These are phyloP conservation scores for Aspergillus flavus DNA, from an alignment of 2,329 filamentous ascomycete genomes.

Conservation along the genomic window DNA sequence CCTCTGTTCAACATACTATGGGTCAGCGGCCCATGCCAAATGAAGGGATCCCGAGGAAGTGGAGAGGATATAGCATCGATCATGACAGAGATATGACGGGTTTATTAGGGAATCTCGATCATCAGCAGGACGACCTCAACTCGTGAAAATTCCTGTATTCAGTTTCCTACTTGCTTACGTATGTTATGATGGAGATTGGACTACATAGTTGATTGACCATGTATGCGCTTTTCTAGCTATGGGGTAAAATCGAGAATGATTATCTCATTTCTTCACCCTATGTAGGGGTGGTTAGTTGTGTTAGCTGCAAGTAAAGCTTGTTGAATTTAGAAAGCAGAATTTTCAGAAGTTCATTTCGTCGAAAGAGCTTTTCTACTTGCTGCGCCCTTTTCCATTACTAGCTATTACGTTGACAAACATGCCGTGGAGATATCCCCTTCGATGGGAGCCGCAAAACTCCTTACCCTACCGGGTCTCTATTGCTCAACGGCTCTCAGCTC, in stretches of 20 bases:
- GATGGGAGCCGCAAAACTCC: neutral
- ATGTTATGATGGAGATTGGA: neutral
- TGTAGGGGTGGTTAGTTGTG: neutral
- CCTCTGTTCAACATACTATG: conserved; percentile 5
- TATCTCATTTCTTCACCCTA: neutral
- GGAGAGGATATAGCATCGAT: conserved; percentile 25
- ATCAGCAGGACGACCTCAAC: conserved; percentile 14
- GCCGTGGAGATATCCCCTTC: neutral
- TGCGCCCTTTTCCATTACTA: neutral
- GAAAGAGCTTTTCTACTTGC: neutral
- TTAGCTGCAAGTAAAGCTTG: neutral
- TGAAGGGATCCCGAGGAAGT: conserved; percentile 30
- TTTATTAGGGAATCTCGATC: conserved; percentile 20
- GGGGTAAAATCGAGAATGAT: neutral
- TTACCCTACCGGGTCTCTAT: neutral
- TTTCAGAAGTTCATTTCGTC: neutral
- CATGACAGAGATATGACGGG: conserved; percentile 15
- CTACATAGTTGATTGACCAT: neutral
- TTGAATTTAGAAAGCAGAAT: neutral
- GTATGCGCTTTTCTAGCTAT: neutral
- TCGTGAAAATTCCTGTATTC: neutral
- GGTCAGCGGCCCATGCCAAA: conserved; percentile 25
- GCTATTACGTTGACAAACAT: neutral
- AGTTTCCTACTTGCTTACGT: neutral
- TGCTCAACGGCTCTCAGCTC: neutral